Conservation (phyloP, 2,329 filamentous ascomycete species). For the Pseudocercospora vitis region DNA sequence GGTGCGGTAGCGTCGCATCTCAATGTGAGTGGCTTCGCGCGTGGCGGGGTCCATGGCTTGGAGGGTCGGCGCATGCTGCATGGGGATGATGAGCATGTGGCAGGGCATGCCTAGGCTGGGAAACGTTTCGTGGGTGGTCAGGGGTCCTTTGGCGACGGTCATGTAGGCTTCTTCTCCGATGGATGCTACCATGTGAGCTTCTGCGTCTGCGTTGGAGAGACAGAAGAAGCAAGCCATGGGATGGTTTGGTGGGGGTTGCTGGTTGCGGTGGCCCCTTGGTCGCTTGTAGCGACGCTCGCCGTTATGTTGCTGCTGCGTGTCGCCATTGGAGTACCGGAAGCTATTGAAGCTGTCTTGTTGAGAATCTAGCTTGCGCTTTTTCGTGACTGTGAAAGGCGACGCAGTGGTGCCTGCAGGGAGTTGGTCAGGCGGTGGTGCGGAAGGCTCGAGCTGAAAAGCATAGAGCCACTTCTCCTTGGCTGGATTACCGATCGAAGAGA, state of each 20-base stretch:
- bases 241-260: no score
- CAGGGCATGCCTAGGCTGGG: constrained; percentile 71
- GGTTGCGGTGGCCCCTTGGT: no score
- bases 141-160: constrained; percentile 86
- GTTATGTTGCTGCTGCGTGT: constrained; percentile 40
- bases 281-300: constrained; percentile 17
- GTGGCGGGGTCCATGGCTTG: constrained; percentile 60
- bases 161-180: constrained; percentile 87
- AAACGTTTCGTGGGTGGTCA: constrained; percentile 72
- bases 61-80: constrained; percentile 77
- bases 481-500: constrained; percentile 74
- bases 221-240: constrained; percentile 88
- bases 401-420: constrained; percentile 71
- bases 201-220: constrained; percentile 79
- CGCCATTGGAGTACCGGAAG: constrained; percentile 55
- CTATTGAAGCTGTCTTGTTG: constrained; percentile 34
- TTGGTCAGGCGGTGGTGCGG: constrained; percentile 58
- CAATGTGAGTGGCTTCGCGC: constrained; percentile 61
- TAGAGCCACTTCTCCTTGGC: constrained; percentile 79
- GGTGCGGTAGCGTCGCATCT: constrained; percentile 80
- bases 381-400: constrained; percentile 66
- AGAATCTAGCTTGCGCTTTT: constrained; percentile 52
- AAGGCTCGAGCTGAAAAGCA: constrained; percentile 64
- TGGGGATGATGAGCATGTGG: constrained; percentile 88
- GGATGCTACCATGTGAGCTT: constrained; percentile 83